Conservation (phyloP, 2,329 filamentous ascomycete genomes). For the Aspergillus luchuensis region DNA sequence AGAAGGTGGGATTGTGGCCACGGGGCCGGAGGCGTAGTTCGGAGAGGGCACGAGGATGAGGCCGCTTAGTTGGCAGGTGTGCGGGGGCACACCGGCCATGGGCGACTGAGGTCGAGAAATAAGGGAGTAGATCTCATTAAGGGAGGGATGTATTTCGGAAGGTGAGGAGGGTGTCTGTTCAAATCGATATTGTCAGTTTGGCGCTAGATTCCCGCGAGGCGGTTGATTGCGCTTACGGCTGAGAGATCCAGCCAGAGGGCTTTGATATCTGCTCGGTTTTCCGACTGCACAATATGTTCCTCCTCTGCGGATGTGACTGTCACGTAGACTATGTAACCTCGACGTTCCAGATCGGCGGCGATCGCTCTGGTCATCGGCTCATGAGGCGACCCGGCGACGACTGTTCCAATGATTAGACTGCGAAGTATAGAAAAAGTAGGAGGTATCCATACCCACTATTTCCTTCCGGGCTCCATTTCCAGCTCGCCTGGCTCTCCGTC, state of each 20-base stretch:
- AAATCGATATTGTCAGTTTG: constrained; percentile 19
- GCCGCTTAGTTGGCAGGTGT: constrained; percentile 74
- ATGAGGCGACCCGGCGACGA: constrained; percentile 84
- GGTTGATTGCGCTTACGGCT: constrained; percentile 29
- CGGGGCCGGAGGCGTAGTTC: constrained; percentile 77
- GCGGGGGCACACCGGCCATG: constrained; percentile 72
- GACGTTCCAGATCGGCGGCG: constrained; percentile 80
- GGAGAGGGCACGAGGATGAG: constrained; percentile 79
- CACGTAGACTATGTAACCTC: constrained; percentile 91
- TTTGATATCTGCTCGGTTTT: constrained; percentile 78
- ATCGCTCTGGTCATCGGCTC: constrained; percentile 82
- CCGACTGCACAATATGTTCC: constrained; percentile 72
- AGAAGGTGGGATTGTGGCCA: constrained; percentile 81
- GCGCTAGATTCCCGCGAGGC: neutral
- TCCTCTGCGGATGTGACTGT: constrained; percentile 85
- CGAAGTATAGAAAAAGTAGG: neutral
- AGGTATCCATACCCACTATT: constrained; percentile 60
- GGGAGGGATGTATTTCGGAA: constrained; percentile 58
- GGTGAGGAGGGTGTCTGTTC: constrained; percentile 63
- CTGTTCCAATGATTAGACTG: constrained; percentile 45
- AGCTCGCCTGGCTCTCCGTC: constrained; percentile 75
- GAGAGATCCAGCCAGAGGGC: constrained; percentile 81
- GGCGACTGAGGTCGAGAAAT: constrained; percentile 75
- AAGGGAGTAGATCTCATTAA: constrained; percentile 71
- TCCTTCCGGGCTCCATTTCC: constrained; percentile 83